These are phyloP conservation scores for Cryoendolithus antarcticus DNA, from an alignment of 2,329 filamentous ascomycete species.

Conservation along the genomic window DNA sequence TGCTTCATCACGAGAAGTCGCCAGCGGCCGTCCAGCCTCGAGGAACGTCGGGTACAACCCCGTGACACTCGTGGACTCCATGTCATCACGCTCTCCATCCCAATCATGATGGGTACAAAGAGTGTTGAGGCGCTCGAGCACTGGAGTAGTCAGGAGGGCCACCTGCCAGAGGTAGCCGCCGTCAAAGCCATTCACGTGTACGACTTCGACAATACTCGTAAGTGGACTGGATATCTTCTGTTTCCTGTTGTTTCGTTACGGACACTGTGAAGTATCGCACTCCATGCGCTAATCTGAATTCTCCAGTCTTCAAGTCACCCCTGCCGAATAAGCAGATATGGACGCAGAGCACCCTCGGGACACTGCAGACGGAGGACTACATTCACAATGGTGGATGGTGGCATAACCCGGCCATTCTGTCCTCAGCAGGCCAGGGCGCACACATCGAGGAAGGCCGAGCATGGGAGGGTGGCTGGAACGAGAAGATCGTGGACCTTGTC, in stretches of 20 bases:
- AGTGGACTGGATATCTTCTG: conserved; percentile 24
- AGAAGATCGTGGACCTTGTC: conserved; percentile 68
- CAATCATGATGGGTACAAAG: no score
- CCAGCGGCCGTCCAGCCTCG: no score
- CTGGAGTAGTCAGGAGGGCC: conserved; percentile 68
- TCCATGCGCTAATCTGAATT: conserved; percentile 10
- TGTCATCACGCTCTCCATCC: no score
- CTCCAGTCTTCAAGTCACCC: conserved; percentile 74
- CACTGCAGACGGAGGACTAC: conserved; percentile 60
- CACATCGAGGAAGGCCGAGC: conserved; percentile 70
- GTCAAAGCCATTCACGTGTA: conserved; percentile 83
- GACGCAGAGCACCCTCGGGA: conserved; percentile 65
- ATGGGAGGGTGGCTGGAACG: conserved; percentile 96
- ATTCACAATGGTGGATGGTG: conserved; percentile 89
- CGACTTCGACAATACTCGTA: conserved; percentile 94
- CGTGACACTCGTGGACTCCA: no score
- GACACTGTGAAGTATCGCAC: no score
- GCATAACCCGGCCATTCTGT: conserved; percentile 81
- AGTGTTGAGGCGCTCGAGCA: conserved; percentile 61
- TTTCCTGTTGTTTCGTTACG: neutral
- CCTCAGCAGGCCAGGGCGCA: conserved; percentile 70
- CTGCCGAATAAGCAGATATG: conserved; percentile 81
- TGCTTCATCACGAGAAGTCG: no score
- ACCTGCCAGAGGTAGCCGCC: conserved; percentile 55
- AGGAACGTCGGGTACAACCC: no score